Conservation (phyloP, 179 eudicot genomes). For the Sideroxylon spinosum region DNA sequence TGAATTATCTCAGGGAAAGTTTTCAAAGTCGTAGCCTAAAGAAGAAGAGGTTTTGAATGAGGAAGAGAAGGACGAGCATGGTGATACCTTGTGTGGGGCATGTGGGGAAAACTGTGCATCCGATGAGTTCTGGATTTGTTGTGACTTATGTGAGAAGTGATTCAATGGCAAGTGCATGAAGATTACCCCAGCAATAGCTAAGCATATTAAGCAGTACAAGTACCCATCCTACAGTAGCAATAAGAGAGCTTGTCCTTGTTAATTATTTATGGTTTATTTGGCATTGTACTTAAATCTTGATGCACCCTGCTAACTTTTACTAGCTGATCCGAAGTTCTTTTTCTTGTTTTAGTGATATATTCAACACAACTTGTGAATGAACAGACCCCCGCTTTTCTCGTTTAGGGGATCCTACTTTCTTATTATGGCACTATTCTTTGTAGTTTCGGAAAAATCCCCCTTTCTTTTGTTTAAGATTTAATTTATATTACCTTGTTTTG, state of each 20-base stretch:
- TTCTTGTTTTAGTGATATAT: conserved; percentile 8
- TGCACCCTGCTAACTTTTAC: neutral
- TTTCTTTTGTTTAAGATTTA: conserved; percentile 3
- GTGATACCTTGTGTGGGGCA: conserved; percentile 57
- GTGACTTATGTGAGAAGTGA: conserved; percentile 65
- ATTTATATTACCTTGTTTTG: neutral
- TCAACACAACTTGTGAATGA: conserved; percentile 11
- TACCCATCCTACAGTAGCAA: conserved; percentile 56
- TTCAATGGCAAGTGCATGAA: conserved; percentile 75
- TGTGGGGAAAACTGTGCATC: conserved; percentile 64
- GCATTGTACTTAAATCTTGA: neutral
- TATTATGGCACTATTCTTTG: neutral
- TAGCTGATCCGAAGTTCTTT: neutral
- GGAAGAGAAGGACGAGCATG: conserved; percentile 59
- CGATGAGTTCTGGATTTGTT: conserved; percentile 71
- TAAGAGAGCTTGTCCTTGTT: conserved; percentile 64
- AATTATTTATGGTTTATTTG: neutral
- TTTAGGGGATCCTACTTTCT: conserved; percentile 15
- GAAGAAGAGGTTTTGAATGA: conserved; percentile 31
- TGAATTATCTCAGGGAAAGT: conserved; percentile 22
- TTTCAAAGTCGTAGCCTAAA: conserved; percentile 29
- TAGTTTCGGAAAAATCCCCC: neutral
- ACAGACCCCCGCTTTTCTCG: neutral
- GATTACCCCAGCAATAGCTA: conserved; percentile 69
- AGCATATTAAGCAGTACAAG: conserved; percentile 76